Evolutionary conservation across 176 grass and related monocot species (phyloP).

Genomic region (Musa troglodytarum): DNA sequence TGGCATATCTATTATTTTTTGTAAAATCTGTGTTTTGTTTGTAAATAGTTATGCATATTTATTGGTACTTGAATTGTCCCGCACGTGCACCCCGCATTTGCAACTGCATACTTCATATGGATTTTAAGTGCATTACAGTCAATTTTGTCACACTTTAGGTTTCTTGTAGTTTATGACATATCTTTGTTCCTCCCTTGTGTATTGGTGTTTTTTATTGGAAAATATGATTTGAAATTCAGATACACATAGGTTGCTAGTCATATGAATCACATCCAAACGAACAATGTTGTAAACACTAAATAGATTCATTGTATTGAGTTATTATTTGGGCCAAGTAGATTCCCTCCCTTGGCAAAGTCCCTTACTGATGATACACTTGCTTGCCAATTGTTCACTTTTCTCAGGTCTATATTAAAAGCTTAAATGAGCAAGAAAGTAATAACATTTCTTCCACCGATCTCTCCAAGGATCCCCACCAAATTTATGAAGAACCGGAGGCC

Average conservation of each 20-base stretch:
- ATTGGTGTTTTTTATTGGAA: too few relatives aligned
- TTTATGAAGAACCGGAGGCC: conserved; percentile 17
- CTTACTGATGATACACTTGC: not conserved
- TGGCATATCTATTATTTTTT: too few relatives aligned
- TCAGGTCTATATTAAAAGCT: conserved; percentile 24
- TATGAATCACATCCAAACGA: not conserved
- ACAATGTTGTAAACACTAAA: too few relatives aligned
- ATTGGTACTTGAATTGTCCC: not conserved
- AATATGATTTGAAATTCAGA: too few relatives aligned
- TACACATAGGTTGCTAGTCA: not conserved
- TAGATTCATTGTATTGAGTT: too few relatives aligned
- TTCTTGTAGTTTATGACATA: too few relatives aligned
- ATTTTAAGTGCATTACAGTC: too few relatives aligned
- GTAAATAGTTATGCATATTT: not conserved
- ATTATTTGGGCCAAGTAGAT: not conserved
- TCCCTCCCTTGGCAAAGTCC: not conserved
- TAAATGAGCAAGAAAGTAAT: conserved; percentile 45
- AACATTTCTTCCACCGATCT: conserved; percentile 26
- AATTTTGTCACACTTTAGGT: too few relatives aligned
- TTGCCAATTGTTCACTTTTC: not conserved
- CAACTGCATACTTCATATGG: not conserved
- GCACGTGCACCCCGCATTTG: not conserved
- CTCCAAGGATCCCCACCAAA: conserved; percentile 34
- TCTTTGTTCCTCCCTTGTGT: too few relatives aligned
- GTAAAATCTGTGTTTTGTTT: too few relatives aligned